Conservation (phyloP, 352 stramenopile genomes). For the Phytopythium delawarense region DNA sequence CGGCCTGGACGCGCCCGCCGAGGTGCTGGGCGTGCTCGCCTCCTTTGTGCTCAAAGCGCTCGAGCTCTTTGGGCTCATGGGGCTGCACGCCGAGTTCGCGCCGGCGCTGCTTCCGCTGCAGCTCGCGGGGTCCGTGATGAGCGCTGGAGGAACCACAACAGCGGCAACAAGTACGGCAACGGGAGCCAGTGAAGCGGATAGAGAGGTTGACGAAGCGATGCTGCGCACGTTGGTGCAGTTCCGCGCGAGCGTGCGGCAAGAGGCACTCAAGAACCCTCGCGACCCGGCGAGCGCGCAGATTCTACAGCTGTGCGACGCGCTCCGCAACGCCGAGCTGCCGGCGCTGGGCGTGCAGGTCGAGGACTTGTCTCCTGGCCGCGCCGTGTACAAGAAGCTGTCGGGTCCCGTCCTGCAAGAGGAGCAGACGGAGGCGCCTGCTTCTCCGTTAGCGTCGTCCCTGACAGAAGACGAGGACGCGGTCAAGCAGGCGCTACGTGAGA, state of each 20-base stretch:
- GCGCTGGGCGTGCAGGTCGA: constrained; percentile 61
- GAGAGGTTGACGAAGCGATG: constrained; percentile 29
- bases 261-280: constrained; percentile 47
- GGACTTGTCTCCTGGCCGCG: constrained; percentile 55
- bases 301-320: constrained; percentile 51
- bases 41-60: constrained; percentile 69
- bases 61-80: constrained; percentile 64
- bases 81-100: constrained; percentile 48
- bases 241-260: constrained; percentile 50
- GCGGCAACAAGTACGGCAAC: not conserved
- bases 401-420: constrained; percentile 24
- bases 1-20: constrained; percentile 27
- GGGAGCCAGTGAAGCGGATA: not conserved
- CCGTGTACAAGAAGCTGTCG: constrained; percentile 56
- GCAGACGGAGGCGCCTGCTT: constrained; percentile 7
- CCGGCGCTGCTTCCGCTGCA: not conserved
- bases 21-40: constrained; percentile 51
- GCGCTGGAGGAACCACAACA: not conserved
- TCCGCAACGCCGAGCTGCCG: constrained; percentile 57
- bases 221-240: constrained; percentile 56
- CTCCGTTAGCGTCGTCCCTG: not conserved
- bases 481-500: constrained; percentile 16
- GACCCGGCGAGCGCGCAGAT: constrained; percentile 35
- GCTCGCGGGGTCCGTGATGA: constrained; percentile 14
- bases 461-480: constrained; percentile 8